phyloP scores from a whole-genome alignment of 257 asterid species.

The Jasminum sambac region DNA sequence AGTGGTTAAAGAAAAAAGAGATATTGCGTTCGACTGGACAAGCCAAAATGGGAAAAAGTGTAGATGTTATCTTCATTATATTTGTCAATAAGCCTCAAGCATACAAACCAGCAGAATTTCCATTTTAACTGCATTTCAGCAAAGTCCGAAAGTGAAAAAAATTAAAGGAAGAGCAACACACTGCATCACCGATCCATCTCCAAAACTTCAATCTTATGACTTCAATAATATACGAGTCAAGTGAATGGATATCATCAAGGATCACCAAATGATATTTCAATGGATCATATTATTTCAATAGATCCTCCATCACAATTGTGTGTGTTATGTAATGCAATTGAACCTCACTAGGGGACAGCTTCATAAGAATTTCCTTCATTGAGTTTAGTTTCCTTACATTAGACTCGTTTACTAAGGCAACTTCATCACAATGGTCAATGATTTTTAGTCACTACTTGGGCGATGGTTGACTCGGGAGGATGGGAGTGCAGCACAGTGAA shows the following conservation, averaged over 20 bases:
- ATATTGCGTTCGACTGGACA: not conserved
- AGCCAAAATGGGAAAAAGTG: conserved; percentile 3
- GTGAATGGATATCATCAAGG: conserved; percentile 7
- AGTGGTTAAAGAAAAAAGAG: not conserved
- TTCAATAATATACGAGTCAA: not conserved
- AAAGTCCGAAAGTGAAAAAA: not conserved
- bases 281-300: not conserved
- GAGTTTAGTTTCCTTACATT: not conserved
- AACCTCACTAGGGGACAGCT: not conserved
- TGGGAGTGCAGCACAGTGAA: conserved; percentile 3
- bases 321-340: not conserved
- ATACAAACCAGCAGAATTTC: not conserved
- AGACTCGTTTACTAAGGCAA: conserved; percentile 4
- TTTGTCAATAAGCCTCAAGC: not conserved
- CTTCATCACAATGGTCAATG: conserved; percentile 3
- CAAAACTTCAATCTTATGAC: not conserved
- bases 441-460: not conserved
- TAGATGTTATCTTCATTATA: not conserved
- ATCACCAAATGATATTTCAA: conserved; percentile 8
- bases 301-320: not conserved
- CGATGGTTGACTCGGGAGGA: not conserved
- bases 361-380: conserved; percentile 1
- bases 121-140: not conserved
- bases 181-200: conserved; percentile 10
- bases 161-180: not conserved